phyloP scores from a whole-genome alignment of 805 yeast genomes.

The Suhomyces sp. region DNA sequence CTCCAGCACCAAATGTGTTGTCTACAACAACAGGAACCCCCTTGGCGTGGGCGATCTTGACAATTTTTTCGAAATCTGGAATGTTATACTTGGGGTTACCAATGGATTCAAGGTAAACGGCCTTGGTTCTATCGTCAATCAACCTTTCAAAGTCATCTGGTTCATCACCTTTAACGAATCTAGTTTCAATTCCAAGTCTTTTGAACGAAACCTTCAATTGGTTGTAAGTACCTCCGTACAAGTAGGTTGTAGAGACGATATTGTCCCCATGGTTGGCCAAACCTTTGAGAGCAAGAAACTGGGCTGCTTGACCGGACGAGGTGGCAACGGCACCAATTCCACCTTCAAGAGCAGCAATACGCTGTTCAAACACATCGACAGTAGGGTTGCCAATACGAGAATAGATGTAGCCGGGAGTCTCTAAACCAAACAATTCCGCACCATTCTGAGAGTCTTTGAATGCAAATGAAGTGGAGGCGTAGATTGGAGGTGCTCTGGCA shows the following conservation, averaged over 20 bases:
- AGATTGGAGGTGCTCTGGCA: slow-evolving; percentile 91
- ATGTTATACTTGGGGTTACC: slow-evolving; percentile 92
- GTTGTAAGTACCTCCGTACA: slow-evolving; percentile 96
- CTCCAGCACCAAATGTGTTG: slow-evolving; percentile 97
- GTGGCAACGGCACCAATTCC: slow-evolving; percentile 90
- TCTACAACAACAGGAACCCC: slow-evolving; percentile 92
- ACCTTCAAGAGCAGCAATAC: slow-evolving; percentile 89
- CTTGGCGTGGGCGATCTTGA: slow-evolving; percentile 73
- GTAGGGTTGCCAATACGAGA: slow-evolving; percentile 93
- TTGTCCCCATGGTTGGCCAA: slow-evolving; percentile 89
- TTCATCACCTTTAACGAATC: slow-evolving; percentile 82
- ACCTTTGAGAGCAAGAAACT: slow-evolving; percentile 76
- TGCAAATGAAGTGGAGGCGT: slow-evolving; percentile 86
- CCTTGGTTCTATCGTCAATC: slow-evolving; percentile 84
- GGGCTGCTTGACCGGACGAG: slow-evolving; percentile 97
- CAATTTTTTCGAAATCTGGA: slow-evolving; percentile 82
- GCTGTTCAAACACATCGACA: slow-evolving; percentile 81
- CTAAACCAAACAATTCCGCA: slow-evolving; percentile 82
- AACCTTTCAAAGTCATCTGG: slow-evolving; percentile 67
- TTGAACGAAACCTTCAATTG: slow-evolving; percentile 92
- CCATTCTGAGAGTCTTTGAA: slow-evolving; percentile 90
- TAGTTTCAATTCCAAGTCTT: slow-evolving; percentile 79
- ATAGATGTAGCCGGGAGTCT: slow-evolving; percentile 82
- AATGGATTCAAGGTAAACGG: slow-evolving; percentile 83
- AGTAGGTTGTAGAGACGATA: slow-evolving; percentile 77